Evolutionary conservation across 805 yeast species (phyloP), one percentile per base, ranked within the genome.

Genomic region (Kazachstania martiniae): DNA sequence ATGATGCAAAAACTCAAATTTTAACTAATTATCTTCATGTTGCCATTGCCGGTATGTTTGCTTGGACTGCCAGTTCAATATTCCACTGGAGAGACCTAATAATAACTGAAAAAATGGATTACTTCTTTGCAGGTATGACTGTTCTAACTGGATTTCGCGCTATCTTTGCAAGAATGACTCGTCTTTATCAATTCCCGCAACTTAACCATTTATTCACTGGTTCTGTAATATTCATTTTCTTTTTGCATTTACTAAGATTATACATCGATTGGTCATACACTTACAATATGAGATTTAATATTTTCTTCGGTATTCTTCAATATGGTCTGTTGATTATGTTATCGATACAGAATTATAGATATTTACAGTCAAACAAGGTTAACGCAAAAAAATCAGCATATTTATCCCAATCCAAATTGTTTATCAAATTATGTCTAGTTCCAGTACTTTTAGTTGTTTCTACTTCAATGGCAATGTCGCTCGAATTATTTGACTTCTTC

Each of bases 211-310:
- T 53, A 1, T 63, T 77, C 31, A 55, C 70, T 0, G 27, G 51
- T 0, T 35, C 58, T 0, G 73, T 83, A 33, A 34, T 65, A 0
- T 35, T 61, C 0, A 68, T 80, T 18, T 85, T 82, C 42, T 15
- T 63, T 1, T 59, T 63, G 12, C 98, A 89, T 54, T 62, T 91
- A 9, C 50, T 69, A 21, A 66, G 89, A 38, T 61, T 91, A 21
- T 60, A 68, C 28, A 52, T 70, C 8, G 79, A 78, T 43, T 89
- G 95, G 89, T 80, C 85, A 36, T 89, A 89, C 58, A 77, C 93
- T 2, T 91, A 91, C 55, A 89, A 89, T 59, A 89, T 91, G 97
- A 68, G 72, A 41, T 94, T 91, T 18, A 89, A 91, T 47, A 76
- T 91, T 2, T 54, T 68, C 0, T 69, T 85, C 32, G 98, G 96